Evolutionary conservation across 2,329 filamentous ascomycete species (phyloP), one percentile per base, ranked within the genome.

Genomic region (Graphilbum ipis-grandicollis): DNA sequence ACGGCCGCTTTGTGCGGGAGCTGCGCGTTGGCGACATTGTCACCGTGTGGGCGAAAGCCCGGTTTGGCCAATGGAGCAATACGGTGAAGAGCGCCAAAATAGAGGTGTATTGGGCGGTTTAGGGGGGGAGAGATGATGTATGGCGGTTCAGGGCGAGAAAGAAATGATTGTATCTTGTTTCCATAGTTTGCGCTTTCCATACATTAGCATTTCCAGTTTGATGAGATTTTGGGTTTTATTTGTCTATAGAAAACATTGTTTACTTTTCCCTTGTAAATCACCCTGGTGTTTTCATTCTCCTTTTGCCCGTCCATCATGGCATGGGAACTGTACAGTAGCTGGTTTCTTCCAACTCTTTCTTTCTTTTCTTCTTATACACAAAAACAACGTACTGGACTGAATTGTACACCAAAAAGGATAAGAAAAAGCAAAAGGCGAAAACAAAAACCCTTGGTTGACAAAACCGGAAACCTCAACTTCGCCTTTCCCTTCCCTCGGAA

Each of bases 11-110:
- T 49, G 63, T 78, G 25, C 61, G 65, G 14, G 56, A 53, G 33
- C 47, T 78, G 44, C 63, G 60, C 44, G 44, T 71, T n/a, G 73
- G 73, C 1, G 73, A 78, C 44, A 62, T 72, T 15, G 53, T 77
- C 10, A 75, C 71, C 0, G 47, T 77, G 2, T 77, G 72, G 72
- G 71, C 56, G 1, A 72, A 67, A 51, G 61, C 68, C 2, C 60
- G 71, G 40, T 76, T 70, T 38, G 51, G 48, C 0, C 62, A 54
- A 0, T 78, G 73, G 73, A 33, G 37, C 2, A 76, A 76, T 42
- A 36, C 52, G 12, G 50, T 75, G 9, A 50, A 65, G 33, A 57
- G 52, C 12, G 63, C 66, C 2, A 57, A 59, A 48, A 53, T 76
- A 22, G 66, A 70, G 39, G 57, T 76, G 19, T 75, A 70, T 47